Evolutionary conservation across 2,329 filamentous ascomycete species (phyloP).

Genomic region (Ascochyta pisi): DNA sequence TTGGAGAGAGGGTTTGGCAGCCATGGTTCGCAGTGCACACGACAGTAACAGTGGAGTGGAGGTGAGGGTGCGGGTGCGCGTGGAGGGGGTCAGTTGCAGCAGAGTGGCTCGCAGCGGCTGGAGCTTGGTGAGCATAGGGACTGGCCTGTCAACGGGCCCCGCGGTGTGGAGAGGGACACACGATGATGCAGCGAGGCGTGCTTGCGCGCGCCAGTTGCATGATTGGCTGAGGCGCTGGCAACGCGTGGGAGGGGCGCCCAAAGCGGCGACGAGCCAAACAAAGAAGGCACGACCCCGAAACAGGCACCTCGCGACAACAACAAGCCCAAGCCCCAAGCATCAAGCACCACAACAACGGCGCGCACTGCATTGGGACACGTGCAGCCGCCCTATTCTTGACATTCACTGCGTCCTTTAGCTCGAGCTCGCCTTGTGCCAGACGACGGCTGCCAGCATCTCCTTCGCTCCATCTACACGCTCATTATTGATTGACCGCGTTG

Average conservation of each 20-base stretch:
- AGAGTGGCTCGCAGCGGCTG: constrained; percentile 21
- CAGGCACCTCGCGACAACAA: constrained; percentile 19
- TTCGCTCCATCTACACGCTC: constrained; percentile 5
- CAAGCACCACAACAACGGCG: constrained; percentile 11
- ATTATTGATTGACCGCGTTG: neutral
- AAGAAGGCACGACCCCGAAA: constrained; percentile 22
- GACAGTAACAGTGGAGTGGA: constrained; percentile 20
- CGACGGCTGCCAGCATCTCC: neutral
- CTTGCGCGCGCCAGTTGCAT: constrained; percentile 17
- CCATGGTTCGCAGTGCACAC: constrained; percentile 39
- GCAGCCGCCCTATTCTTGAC: constrained; percentile 5
- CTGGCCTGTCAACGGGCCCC: constrained; percentile 25
- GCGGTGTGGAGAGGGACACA: constrained; percentile 22
- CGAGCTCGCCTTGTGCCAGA: constrained; percentile 15
- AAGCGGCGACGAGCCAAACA: constrained; percentile 41
- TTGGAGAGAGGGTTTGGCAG: constrained; percentile 51
- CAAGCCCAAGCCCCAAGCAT: neutral
- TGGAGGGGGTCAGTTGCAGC: constrained; percentile 22
- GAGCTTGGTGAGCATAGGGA: constrained; percentile 28
- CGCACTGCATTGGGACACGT: constrained; percentile 9
- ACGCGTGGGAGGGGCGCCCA: constrained; percentile 29
- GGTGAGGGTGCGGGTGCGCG: constrained; percentile 10
- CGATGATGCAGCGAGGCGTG: constrained; percentile 16
- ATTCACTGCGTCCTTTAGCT: constrained; percentile 8
- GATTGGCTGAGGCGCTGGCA: constrained; percentile 25